These are phyloP conservation scores for Colletotrichum melonis DNA, from an alignment of 2,329 filamentous ascomycete genomes.

Conservation along the genomic window DNA sequence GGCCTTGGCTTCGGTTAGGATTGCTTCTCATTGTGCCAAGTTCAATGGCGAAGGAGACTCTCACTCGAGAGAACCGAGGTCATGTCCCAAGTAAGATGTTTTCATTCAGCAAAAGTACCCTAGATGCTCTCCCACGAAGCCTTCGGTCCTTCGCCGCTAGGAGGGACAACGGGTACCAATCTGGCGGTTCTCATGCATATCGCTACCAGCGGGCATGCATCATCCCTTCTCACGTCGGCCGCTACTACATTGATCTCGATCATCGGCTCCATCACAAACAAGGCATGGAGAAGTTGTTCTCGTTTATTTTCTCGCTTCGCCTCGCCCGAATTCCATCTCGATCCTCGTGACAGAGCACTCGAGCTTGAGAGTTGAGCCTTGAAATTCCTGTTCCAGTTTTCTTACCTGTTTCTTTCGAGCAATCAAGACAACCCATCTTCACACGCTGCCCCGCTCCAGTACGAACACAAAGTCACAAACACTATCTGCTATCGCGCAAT, in stretches of 20 bases:
- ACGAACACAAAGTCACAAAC: not conserved
- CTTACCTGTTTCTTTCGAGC: not conserved
- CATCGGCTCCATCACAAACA: not conserved
- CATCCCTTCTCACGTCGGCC: conserved; percentile 17
- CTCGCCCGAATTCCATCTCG: not conserved
- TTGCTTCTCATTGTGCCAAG: not conserved
- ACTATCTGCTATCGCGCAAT: not conserved
- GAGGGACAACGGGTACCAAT: conserved; percentile 4
- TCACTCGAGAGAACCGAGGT: not conserved
- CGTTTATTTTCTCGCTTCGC: not conserved
- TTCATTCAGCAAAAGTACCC: not conserved
- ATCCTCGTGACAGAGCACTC: not conserved
- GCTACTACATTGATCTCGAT: conserved; percentile 10
- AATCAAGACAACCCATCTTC: no score
- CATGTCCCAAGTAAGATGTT: not conserved
- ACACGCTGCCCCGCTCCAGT: not conserved
- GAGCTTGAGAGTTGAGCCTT: no score
- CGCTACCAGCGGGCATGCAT: conserved; percentile 16
- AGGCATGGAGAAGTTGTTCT: not conserved
- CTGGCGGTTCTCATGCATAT: conserved; percentile 10
- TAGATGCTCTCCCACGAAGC: not conserved
- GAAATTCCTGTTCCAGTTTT: not conserved
- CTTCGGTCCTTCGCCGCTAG: not conserved
- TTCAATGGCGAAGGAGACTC: not conserved
- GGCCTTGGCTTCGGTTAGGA: not conserved